A percentile compares a stretch with the other conserved stretches of the same genome.
phyloP scores from a whole-genome alignment of 2,329 filamentous ascomycete species.

The Raffaelea arxii region DNA sequence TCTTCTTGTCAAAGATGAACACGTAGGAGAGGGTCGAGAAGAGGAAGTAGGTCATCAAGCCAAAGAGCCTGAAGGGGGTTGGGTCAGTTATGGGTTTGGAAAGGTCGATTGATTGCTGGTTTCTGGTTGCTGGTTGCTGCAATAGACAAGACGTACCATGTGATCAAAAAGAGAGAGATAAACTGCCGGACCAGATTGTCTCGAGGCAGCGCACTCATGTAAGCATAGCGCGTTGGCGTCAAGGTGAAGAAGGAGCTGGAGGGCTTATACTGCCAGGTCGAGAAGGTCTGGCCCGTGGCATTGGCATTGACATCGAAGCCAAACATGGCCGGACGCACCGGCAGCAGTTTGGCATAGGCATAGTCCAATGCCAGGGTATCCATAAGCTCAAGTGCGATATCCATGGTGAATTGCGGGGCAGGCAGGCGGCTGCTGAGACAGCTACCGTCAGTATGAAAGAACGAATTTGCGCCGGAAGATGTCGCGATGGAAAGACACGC shows the following conservation, averaged over 20 bases:
- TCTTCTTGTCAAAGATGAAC: slow-evolving; percentile 86
- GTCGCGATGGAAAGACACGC: neutral
- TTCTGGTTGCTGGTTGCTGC: too few species aligned
- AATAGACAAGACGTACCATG: slow-evolving; percentile 51
- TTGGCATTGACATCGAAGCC: slow-evolving; percentile 42
- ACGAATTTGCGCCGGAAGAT: neutral
- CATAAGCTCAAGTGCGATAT: slow-evolving; percentile 77
- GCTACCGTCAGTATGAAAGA: neutral
- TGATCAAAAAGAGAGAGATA: slow-evolving; percentile 70
- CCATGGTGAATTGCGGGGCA: slow-evolving; percentile 47
- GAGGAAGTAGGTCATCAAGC: slow-evolving; percentile 72
- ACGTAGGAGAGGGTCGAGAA: slow-evolving; percentile 76
- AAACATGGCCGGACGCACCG: slow-evolving; percentile 44
- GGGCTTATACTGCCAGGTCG: slow-evolving; percentile 60
- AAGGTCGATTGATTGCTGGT: too few species aligned
- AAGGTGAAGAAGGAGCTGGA: slow-evolving; percentile 61
- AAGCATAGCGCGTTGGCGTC: slow-evolving; percentile 65
- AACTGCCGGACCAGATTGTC: slow-evolving; percentile 70
- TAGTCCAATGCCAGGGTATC: slow-evolving; percentile 78
- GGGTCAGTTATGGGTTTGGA: too few species aligned
- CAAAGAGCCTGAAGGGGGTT: slow-evolving; percentile 60
- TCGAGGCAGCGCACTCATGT: slow-evolving; percentile 65
- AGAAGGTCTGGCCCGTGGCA: slow-evolving; percentile 46
- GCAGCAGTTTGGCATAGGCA: slow-evolving; percentile 63
- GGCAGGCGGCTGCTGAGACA: neutral